phyloP scores from a whole-genome alignment of 441 rosid species.

The Jatropha multifida region DNA sequence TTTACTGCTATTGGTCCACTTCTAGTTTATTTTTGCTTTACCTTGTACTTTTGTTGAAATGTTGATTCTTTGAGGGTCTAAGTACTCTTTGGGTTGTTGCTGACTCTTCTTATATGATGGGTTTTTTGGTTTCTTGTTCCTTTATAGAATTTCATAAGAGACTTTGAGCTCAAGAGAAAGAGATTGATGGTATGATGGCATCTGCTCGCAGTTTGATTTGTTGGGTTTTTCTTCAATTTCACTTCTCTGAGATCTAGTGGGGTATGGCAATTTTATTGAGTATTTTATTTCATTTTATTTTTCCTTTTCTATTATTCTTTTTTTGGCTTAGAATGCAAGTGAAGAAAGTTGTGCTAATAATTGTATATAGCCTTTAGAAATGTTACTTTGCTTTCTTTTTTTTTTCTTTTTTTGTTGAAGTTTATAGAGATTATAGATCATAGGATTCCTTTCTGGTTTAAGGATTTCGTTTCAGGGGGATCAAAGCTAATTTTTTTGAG shows the following conservation, averaged over 20 bases:
- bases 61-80: constrained; percentile 30
- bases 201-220: constrained; percentile 26
- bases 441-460: constrained; percentile 35
- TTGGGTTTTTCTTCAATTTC: constrained; percentile 40
- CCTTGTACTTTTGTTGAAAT: constrained; percentile 19
- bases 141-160: constrained; percentile 22
- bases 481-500: constrained; percentile 28
- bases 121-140: constrained; percentile 5
- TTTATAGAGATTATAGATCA: constrained; percentile 21
- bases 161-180: constrained; percentile 37
- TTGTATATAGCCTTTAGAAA: constrained; percentile 31
- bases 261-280: constrained; percentile 39
- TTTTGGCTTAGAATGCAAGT: constrained; percentile 64
- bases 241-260: constrained; percentile 65
- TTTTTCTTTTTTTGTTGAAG: constrained; percentile 23
- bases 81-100: constrained; percentile 27
- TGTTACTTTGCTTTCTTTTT: constrained; percentile 30
- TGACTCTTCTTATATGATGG: constrained; percentile 33
- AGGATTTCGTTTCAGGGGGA: constrained; percentile 30
- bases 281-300: constrained; percentile 13
- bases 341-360: constrained; percentile 41
- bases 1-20: constrained; percentile 36
- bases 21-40: constrained; percentile 31
- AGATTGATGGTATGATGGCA: constrained; percentile 37
- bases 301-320: not conserved